Conservation (phyloP, 257 asterid species). For the Marsdenia floribunda region DNA sequence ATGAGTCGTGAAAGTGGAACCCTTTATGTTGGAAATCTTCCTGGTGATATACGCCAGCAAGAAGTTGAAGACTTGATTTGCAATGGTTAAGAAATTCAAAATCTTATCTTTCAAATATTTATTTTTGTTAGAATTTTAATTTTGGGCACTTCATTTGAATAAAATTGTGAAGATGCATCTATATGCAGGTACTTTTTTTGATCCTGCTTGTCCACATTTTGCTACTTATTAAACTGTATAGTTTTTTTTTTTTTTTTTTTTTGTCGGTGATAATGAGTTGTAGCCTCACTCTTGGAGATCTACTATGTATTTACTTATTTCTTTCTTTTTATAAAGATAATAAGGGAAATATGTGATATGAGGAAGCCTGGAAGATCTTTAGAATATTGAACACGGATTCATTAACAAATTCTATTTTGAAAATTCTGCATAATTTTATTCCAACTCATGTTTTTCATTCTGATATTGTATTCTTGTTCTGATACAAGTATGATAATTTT, state of each 20-base stretch:
- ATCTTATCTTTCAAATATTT: background rate
- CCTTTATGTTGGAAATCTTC: conserved; percentile 93
- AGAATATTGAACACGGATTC: background rate
- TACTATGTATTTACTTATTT: background rate
- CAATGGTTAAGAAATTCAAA: conserved; percentile 38
- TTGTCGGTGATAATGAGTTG: background rate
- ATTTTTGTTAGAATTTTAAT: background rate
- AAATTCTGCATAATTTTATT: background rate
- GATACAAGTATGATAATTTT: background rate
- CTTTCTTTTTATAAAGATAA: background rate
- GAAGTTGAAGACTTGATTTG: conserved; percentile 90
- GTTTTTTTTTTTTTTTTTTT: background rate
- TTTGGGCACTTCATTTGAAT: background rate
- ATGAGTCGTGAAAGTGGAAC: conserved; percentile 99
- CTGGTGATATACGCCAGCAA: conserved; percentile 92
- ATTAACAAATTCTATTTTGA: background rate
- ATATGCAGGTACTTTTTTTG: background rate
- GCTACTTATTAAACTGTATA: background rate
- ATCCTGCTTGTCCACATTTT: background rate
- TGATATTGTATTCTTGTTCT: background rate
- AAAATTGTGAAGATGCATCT: background rate
- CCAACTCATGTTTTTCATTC: background rate
- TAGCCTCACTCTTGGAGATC: background rate
- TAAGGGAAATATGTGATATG: background rate
- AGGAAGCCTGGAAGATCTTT: background rate